Conservation (phyloP, 23 red algal species). For the Chondrus crispus region DNA sequence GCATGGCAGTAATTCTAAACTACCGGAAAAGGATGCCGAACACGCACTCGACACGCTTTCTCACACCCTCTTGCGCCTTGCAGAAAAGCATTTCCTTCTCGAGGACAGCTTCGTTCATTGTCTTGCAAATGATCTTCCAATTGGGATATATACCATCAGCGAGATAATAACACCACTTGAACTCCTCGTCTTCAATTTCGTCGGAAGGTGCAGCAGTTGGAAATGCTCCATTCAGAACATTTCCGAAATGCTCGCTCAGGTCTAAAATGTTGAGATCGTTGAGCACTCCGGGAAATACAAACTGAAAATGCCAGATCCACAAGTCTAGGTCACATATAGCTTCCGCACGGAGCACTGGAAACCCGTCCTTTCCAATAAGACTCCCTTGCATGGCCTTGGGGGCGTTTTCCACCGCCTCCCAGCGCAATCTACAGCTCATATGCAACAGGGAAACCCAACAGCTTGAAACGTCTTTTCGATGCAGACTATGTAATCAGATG, state of each 20-base stretch:
- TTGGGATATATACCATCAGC: conserved; percentile 8
- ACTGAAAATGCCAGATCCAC: conserved; percentile 35
- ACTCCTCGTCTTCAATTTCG: neutral
- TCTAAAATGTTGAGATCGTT: conserved; percentile 29
- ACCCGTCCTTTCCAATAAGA: conserved; percentile 32
- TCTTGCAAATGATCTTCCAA: neutral
- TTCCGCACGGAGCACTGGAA: conserved; percentile 6
- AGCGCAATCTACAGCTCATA: neutral
- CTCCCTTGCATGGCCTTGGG: conserved; percentile 22
- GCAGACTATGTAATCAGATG: neutral
- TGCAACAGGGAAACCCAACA: neutral
- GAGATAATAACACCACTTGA: conserved; percentile 37
- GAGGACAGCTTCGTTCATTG: neutral
- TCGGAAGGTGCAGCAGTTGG: neutral
- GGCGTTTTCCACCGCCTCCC: neutral
- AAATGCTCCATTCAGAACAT: neutral
- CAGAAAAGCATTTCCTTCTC: neutral
- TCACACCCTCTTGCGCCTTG: neutral
- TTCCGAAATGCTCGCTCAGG: neutral
- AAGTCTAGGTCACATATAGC: neutral
- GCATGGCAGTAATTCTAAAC: neutral
- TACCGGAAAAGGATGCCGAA: neutral
- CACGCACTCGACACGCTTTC: conserved; percentile 28
- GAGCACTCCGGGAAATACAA: neutral
- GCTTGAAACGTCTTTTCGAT: neutral